Evolutionary conservation across 129 eudicot genomes (phyloP), one percentile per base, ranked within the genome.

Genomic region (Saposhnikovia divaricata): DNA sequence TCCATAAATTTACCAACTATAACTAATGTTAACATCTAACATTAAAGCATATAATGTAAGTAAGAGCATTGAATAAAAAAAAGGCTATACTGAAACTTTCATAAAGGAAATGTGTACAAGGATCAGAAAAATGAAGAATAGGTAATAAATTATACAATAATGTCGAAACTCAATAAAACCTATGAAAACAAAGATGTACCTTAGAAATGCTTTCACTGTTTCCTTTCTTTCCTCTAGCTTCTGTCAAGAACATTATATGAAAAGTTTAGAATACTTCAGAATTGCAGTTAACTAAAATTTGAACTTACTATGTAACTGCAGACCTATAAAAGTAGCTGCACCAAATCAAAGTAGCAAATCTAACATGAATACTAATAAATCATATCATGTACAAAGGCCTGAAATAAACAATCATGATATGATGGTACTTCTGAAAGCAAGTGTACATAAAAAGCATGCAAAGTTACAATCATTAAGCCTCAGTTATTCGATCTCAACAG

Each of bases 211-310:
- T 39, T 40, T 80, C 85, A 78, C n/a, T 70, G 66, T 87, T 81
- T 74, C 93, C 88, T 84, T 83, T 90, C 87, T 63, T 92, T 78
- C 91, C 87, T 70, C 87, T 89, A 50, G 78, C 83, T 82, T 31
- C 97, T 90, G 85, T 74, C 77, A 79, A 83, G 68, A 34, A 18
- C 76, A 34, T 79, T 37, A 71, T 9, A 45, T 4, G 48, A 13
- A 46, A 75, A 80, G 46, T 25, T 57, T 31, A 34, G 71, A 74
- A 79, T 28, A 74, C 12, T 44, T 57, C 69, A 81, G 14, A 57
- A 55, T 68, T 59, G 47, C 13, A 57, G 66, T 57, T 25, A 16
- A 14, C 9, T 12, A 23, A 78, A 6, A 9, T 42, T 42, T 61
- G 2, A 15, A n/a, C 31, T 28, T 4, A 31, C 42, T 13, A 25